Evolutionary conservation across 768 basidiomycete species (phyloP).

Genomic region (Boletus reticuloceps): DNA sequence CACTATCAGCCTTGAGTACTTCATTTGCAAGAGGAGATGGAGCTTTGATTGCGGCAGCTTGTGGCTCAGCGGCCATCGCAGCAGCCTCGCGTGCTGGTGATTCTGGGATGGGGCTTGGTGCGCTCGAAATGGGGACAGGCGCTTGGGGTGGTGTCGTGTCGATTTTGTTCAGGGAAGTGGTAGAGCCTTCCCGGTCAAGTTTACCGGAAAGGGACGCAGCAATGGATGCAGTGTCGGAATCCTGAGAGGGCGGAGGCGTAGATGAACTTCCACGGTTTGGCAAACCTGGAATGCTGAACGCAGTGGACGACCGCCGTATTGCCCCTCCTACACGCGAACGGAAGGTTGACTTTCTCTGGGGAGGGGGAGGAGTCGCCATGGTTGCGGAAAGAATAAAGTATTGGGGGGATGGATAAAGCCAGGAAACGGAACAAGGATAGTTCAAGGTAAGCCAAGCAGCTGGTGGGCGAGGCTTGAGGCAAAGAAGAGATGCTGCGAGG

Average conservation of each 20-base stretch:
- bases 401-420: conserved; percentile 6
- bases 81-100: conserved; percentile 61
- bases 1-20: conserved; percentile 15
- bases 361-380: conserved; percentile 29
- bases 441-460: conserved; percentile 8
- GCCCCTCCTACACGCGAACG: conserved; percentile 61
- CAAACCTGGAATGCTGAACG: conserved; percentile 41
- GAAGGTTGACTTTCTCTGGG: conserved; percentile 40
- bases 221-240: conserved; percentile 26
- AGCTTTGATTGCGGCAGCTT: conserved; percentile 25
- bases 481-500: conserved; percentile 19
- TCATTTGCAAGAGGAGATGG: conserved; percentile 44
- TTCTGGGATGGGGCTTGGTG: conserved; percentile 68
- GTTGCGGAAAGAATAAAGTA: conserved; percentile 15
- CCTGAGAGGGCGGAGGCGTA: conserved; percentile 25
- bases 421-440: conserved; percentile 5
- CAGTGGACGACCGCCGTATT: conserved; percentile 60
- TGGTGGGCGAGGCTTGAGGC: conserved; percentile 15
- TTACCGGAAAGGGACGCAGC: conserved; percentile 28
- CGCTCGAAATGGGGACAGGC: conserved; percentile 16
- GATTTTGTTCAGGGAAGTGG: conserved; percentile 31
- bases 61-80: conserved; percentile 33
- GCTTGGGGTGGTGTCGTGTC: conserved; percentile 32
- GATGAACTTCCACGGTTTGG: conserved; percentile 28
- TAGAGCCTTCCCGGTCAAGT: conserved; percentile 29